Evolutionary conservation across 176 grass and related monocot species (phyloP), one percentile per base, ranked within the genome.

Genomic region (Carex scoparia): DNA sequence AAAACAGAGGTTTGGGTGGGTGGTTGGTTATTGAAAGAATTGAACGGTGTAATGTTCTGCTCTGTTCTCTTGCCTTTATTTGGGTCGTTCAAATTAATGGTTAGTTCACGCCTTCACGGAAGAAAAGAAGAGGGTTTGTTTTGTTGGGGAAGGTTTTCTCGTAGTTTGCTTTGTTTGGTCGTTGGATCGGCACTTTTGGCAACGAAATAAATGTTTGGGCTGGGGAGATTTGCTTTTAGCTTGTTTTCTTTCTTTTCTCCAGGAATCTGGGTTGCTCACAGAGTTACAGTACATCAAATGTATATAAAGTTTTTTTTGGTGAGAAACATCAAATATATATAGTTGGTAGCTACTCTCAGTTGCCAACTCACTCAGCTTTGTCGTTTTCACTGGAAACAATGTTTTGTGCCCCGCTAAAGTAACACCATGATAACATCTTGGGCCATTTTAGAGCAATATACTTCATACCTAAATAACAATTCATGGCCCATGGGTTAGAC

Each of bases 341-440:
- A 65, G 61, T 55, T 83, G 57, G 81, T 55, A 66, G 42, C 62
- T 54, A 55, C 60, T 81, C 61, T 83, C 81, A 68, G 19, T 83
- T 83, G 13, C 23, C 81, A 83, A 11, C 81, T 53, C 81, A 83
- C 42, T 83, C 42, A 10, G 40, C 51, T 61, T 63, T 83, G 42
- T 83, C 19, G 32, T 54, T 65, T 44, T 33, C 31, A 7, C 13
- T 31, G 10, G 3, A 54, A 16, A 53, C 4, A 16, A 28, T 32
- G 11, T 11, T 83, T 54, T 60, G 19, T 27, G 35, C 19, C 60
- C 23, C 51, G 10, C 33, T 27, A 64, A 81, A 62, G 12, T 65
- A 64, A 48, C 31, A 10, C 40, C 61, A 68, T 48, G 19, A 83
- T 16, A 10, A 2, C 51, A 28, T 33, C 61, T 31, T 65, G 61